phyloP scores from a whole-genome alignment of 2,329 filamentous ascomycete species.

The Aspergillus candidus region DNA sequence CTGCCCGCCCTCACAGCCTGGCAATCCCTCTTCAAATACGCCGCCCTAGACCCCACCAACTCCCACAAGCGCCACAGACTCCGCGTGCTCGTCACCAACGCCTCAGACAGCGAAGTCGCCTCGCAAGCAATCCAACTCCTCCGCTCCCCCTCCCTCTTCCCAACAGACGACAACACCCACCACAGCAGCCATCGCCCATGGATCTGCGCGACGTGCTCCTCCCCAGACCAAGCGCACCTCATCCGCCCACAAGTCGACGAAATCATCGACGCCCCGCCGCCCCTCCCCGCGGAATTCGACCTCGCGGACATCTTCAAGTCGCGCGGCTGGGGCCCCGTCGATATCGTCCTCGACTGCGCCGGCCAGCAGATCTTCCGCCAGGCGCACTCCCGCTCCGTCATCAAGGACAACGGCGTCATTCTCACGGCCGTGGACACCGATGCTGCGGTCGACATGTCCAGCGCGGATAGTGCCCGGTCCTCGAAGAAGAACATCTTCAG shows the following conservation, averaged over 20 bases:
- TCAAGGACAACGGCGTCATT: conserved; percentile 30
- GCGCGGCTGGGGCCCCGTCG: conserved; percentile 30
- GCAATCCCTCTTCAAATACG: conserved; percentile 37
- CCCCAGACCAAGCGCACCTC: conserved; percentile 18
- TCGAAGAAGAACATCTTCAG: conserved; percentile 23
- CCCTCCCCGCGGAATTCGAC: conserved; percentile 22
- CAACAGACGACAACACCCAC: neutral
- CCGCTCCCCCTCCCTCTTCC: conserved; percentile 29
- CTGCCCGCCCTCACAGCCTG: conserved; percentile 37
- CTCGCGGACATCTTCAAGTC: conserved; percentile 27
- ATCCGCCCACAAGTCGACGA: conserved; percentile 28
- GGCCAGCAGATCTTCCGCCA: conserved; percentile 30
- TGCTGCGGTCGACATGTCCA: conserved; percentile 13
- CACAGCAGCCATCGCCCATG: conserved; percentile 22
- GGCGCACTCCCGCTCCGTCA: conserved; percentile 26
- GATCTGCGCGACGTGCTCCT: conserved; percentile 33
- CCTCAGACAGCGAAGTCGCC: conserved; percentile 32
- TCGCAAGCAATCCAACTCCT: conserved; percentile 34
- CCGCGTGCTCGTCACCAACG: conserved; percentile 36
- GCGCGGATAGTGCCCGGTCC: conserved; percentile 1
- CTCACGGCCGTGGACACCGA: conserved; percentile 30
- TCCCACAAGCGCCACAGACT: conserved; percentile 12
- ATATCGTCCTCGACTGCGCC: conserved; percentile 38
- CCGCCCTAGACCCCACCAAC: conserved; percentile 24
- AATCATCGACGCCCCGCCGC: conserved; percentile 25